Conservation (phyloP, 192 early-diverging fungal species). For the Coemansia sp. region DNA sequence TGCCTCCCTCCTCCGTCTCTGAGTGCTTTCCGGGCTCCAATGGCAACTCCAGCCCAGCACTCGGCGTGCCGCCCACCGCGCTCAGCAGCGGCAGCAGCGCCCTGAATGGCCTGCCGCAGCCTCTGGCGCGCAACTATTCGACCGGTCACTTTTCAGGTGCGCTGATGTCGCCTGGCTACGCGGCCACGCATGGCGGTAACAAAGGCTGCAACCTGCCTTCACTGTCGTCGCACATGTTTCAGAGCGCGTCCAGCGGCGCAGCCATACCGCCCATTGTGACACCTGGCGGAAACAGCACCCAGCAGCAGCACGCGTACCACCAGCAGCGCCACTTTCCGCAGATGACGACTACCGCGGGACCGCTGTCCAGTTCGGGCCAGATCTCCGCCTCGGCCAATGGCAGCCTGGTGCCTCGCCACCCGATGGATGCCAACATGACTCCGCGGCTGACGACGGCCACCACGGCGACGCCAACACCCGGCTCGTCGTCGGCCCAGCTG, state of each 20-base stretch:
- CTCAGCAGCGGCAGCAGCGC: slow-evolving; percentile 4
- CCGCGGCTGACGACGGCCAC: slow-evolving; percentile 42
- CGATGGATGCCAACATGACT: slow-evolving; percentile 34
- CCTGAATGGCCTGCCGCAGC: slow-evolving; percentile 8
- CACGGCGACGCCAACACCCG: slow-evolving; percentile 44
- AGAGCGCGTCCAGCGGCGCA: not conserved
- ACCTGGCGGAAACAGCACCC: slow-evolving; percentile 2
- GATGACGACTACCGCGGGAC: not conserved
- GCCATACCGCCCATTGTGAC: slow-evolving; percentile 4
- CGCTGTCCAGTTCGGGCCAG: no score
- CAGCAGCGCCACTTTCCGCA: slow-evolving; percentile 26
- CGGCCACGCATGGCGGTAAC: slow-evolving; percentile 13
- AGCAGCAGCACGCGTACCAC: slow-evolving; percentile 20
- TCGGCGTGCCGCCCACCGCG: slow-evolving; percentile 1
- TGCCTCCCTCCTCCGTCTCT: slow-evolving; percentile 3
- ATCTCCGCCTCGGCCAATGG: not conserved
- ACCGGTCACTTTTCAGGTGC: slow-evolving; percentile 3
- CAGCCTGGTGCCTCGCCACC: slow-evolving; percentile 9
- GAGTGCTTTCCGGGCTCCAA: slow-evolving; percentile 12
- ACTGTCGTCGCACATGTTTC: slow-evolving; percentile 9
- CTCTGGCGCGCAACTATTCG: slow-evolving; percentile 21
- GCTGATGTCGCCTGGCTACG: slow-evolving; percentile 4
- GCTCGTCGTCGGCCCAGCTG: slow-evolving; percentile 31
- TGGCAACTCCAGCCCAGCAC: slow-evolving; percentile 9
- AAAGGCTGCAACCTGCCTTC: slow-evolving; percentile 41